Evolutionary conservation across 1,284 basidiomycete species (phyloP), one percentile per base, ranked within the genome.

Genomic region (Salmacisia buchloeana): DNA sequence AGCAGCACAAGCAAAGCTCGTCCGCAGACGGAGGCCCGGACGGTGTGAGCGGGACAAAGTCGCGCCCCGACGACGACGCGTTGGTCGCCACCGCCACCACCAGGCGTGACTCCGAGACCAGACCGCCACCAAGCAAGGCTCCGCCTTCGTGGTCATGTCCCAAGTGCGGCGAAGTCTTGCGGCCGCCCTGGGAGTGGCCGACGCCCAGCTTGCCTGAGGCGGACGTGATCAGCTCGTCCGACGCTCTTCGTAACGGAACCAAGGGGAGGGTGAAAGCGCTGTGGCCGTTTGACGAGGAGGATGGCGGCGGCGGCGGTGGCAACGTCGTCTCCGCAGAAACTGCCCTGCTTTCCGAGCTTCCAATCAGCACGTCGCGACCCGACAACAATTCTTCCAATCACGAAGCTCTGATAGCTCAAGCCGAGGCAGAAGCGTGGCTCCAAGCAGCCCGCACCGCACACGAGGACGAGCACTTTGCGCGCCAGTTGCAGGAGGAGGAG

Each of bases 401-500:
- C n/a, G n/a, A n/a, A n/a, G n/a, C n/a, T n/a, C n/a, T n/a, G n/a
- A n/a, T n/a, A n/a, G n/a, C n/a, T n/a, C 2, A 27, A 6, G 7
- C 25, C 23, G 46, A 52, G 9, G 46, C 46, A 31, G 46, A 52
- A 27, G 46, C 46, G 23, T 52, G 46, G 46, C 46, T 52, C 9
- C 23, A 52, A 27, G 29, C 21, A 5, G 46, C 46, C 29, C n/a
- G 46, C 9, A 27, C 29, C 46, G 29, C 46, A 31, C 46, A 52
- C 29, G 46, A 52, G 46, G 46, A 52, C 29, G 46, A 52, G 46
- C 46, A 52, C 18, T 52, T 52, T 27, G 46, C 46, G 6, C 21
- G 21, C 15, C 46, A 52, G 25, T 25, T 52, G 46, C 46, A 52
- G 25, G 29, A 52, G 46, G 46, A 52, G 23, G 46, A 52, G 29